Percentiles rank a stretch among this genome's conserved stretches.
Evolutionary conservation across 1,284 basidiomycete genomes (phyloP).

Genomic region (Tylopilus sp.): DNA sequence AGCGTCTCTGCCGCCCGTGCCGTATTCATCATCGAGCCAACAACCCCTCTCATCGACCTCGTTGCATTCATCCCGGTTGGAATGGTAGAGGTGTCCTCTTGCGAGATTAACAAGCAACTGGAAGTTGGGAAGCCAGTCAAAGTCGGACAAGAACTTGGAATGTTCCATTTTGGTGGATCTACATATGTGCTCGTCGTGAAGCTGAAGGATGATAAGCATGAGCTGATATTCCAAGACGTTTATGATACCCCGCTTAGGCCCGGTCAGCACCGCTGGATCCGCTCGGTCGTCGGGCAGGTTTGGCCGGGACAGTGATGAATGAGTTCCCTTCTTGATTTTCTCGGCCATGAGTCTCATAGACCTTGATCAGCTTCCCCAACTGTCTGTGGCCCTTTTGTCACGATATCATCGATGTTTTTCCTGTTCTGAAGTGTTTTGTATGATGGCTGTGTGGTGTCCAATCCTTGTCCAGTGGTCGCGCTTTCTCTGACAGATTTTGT

Average conservation of each 20-base stretch:
- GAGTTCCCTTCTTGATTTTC: not conserved
- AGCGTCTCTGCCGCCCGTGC: conserved; percentile 40
- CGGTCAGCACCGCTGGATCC: not conserved
- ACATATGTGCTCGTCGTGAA: not conserved
- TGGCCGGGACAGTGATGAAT: not conserved
- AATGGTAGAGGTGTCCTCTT: conserved; percentile 2
- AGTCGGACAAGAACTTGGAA: not conserved
- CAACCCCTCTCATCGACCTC: too few relatives aligned
- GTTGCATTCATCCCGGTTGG: not conserved
- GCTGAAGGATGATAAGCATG: not conserved
- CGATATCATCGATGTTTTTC: too few relatives aligned
- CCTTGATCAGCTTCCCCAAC: too few relatives aligned
- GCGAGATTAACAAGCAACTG: not conserved
- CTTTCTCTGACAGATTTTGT: too few relatives aligned
- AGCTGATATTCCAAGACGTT: not conserved
- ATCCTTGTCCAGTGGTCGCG: too few relatives aligned
- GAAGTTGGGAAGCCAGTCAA: not conserved
- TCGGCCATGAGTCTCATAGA: too few relatives aligned
- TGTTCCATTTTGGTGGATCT: conserved; percentile 4
- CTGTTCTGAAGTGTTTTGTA: too few relatives aligned
- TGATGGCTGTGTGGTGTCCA: too few relatives aligned
- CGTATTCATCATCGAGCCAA: conserved; percentile 46
- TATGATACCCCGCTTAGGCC: not conserved
- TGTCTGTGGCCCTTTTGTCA: too few relatives aligned
- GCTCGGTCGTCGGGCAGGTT: not conserved